These are phyloP conservation scores for Boletus sensibilis DNA, from an alignment of 768 basidiomycete species.

Conservation along the genomic window DNA sequence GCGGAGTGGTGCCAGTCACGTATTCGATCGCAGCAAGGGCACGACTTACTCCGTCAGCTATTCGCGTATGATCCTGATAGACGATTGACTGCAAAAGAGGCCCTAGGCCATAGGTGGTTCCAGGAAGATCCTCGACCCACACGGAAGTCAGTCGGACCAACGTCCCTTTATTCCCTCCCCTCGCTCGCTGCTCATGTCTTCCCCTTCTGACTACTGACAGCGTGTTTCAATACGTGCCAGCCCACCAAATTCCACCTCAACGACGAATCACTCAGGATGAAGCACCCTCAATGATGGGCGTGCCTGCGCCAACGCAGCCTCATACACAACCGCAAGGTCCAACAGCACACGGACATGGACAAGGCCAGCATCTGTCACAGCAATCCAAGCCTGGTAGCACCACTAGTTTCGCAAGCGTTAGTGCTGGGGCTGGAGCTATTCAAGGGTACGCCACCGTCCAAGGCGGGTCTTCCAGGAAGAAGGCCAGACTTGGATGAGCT, in stretches of 20 bases:
- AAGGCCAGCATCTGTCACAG: constrained; percentile 39
- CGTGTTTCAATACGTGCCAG: constrained; percentile 66
- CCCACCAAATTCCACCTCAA: constrained; percentile 76
- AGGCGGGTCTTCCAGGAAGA: constrained; percentile 52
- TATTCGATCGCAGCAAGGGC: constrained; percentile 59
- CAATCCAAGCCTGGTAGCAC: constrained; percentile 56
- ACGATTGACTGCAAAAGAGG: constrained; percentile 79
- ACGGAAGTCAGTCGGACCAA: constrained; percentile 60
- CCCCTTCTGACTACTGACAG: constrained; percentile 37
- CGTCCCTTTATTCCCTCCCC: neutral
- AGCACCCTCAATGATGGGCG: constrained; percentile 80
- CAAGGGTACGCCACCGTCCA: constrained; percentile 31
- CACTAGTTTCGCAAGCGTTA: constrained; percentile 61
- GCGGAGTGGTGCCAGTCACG: constrained; percentile 73
- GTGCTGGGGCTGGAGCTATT: constrained; percentile 47
- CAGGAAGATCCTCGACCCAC: constrained; percentile 85
- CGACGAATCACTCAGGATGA: constrained; percentile 92
- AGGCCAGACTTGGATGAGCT: constrained; percentile 50
- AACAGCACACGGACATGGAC: constrained; percentile 48
- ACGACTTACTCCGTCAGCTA: constrained; percentile 80
- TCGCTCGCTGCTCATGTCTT: constrained; percentile 5
- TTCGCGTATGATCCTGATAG: constrained; percentile 91
- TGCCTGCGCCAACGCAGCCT: constrained; percentile 46
- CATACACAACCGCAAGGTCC: constrained; percentile 42
- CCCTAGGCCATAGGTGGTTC: constrained; percentile 89